phyloP scores from a whole-genome alignment of 306 rosid species.

The Chamaecrista fasciculata region DNA sequence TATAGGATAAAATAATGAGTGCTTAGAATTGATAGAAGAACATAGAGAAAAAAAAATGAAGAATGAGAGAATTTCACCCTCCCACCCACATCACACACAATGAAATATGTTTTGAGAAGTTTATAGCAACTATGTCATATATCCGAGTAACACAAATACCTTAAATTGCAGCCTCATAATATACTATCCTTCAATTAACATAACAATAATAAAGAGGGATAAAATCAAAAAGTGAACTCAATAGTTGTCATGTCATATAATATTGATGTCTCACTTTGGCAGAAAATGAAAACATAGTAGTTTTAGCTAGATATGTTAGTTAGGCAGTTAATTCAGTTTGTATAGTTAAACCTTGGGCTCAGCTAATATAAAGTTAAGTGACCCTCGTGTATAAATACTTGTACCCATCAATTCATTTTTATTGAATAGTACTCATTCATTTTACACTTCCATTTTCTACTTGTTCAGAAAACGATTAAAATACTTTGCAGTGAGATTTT shows the following conservation, averaged over 20 bases:
- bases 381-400: no score
- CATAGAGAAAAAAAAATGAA: not conserved
- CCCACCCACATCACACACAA: not conserved
- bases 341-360: no score
- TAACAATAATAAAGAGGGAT: not conserved
- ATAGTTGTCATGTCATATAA: not conserved
- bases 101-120: not conserved
- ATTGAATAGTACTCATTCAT: no score
- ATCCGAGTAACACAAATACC: not conserved
- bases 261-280: not conserved
- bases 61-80: constrained; percentile 3
- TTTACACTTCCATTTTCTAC: no score
- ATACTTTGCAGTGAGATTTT: not conserved
- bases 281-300: no score
- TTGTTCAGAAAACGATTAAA: not conserved
- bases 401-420: no score
- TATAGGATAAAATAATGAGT: not conserved
- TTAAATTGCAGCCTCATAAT: not conserved
- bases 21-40: not conserved
- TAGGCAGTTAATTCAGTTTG: no score
- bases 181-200: not conserved
- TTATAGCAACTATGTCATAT: not conserved
- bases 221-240: no score
- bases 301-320: no score
- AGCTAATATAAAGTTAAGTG: no score